phyloP scores from a whole-genome alignment of 306 rosid genomes.

The Cicer judaicum region DNA sequence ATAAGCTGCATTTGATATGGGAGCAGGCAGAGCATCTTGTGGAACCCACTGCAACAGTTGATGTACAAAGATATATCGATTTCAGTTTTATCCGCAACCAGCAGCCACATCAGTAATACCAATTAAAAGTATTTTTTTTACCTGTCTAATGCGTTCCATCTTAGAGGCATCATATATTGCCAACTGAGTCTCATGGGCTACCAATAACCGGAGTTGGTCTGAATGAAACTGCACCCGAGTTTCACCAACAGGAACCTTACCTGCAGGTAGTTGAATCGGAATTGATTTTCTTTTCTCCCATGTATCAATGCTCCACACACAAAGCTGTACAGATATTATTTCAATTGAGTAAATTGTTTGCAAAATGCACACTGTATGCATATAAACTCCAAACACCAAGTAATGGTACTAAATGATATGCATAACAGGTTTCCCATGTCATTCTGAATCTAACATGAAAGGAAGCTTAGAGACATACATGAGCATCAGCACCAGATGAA shows the following conservation, averaged over 20 bases:
- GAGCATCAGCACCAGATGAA: constrained; percentile 90
- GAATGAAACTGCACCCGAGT: constrained; percentile 84
- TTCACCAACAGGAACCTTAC: constrained; percentile 75
- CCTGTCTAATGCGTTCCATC: constrained; percentile 91
- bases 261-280: constrained; percentile 67
- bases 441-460: constrained; percentile 37
- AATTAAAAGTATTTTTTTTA: constrained; percentile 39
- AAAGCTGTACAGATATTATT: constrained; percentile 58
- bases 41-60: constrained; percentile 83
- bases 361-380: constrained; percentile 9
- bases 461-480: constrained; percentile 56
- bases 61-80: constrained; percentile 20
- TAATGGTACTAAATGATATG: not conserved
- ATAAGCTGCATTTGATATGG: constrained; percentile 74
- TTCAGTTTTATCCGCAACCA: constrained; percentile 4
- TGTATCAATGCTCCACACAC: constrained; percentile 86
- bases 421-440: constrained; percentile 20
- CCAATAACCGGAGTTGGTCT: constrained; percentile 77
- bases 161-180: constrained; percentile 89
- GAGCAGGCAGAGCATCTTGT: constrained; percentile 74
- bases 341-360: constrained; percentile 4
- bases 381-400: constrained; percentile 18
- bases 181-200: constrained; percentile 81
- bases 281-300: constrained; percentile 94
- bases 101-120: constrained; percentile 21